Evolutionary conservation across 1,139 yeast species (phyloP).

Genomic region (Yamadazyma atmosphaerica): DNA sequence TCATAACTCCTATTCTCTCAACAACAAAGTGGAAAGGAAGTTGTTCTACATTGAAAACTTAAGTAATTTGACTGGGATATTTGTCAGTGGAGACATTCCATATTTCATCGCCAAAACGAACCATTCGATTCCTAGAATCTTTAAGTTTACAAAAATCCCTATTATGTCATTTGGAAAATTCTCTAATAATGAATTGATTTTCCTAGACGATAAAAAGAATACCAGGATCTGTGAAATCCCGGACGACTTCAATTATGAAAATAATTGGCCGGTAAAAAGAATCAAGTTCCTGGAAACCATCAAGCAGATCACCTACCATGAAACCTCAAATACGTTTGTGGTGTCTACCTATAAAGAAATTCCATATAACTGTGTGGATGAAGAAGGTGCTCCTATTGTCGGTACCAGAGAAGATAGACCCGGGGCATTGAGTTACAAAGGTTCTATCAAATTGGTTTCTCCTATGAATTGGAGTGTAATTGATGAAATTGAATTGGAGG

Average conservation of each 20-base stretch:
- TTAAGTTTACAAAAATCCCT: constrained; percentile 65
- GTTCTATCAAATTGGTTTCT: constrained; percentile 65
- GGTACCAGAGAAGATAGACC: constrained; percentile 53
- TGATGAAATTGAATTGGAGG: constrained; percentile 65
- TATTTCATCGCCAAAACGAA: constrained; percentile 65
- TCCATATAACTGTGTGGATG: constrained; percentile 70
- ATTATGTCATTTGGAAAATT: constrained; percentile 63
- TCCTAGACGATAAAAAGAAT: constrained; percentile 68
- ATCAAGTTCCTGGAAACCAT: constrained; percentile 63
- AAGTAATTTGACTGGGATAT: constrained; percentile 59
- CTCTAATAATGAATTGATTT: constrained; percentile 61
- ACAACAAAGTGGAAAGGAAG: constrained; percentile 69
- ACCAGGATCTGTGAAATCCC: constrained; percentile 72
- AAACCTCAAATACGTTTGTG: constrained; percentile 61
- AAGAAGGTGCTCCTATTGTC: constrained; percentile 65
- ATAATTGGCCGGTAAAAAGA: constrained; percentile 60
- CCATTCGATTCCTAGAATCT: constrained; percentile 65
- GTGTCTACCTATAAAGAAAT: constrained; percentile 63
- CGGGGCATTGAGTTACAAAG: constrained; percentile 56
- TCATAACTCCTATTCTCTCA: constrained; percentile 67
- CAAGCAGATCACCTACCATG: constrained; percentile 72
- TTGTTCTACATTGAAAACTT: constrained; percentile 60
- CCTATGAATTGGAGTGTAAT: constrained; percentile 78
- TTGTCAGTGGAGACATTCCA: constrained; percentile 77
- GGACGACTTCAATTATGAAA: constrained; percentile 54